These are phyloP conservation scores for Tolypocladium nubicola DNA, from an alignment of 2,329 filamentous ascomycete genomes.

Conservation along the genomic window DNA sequence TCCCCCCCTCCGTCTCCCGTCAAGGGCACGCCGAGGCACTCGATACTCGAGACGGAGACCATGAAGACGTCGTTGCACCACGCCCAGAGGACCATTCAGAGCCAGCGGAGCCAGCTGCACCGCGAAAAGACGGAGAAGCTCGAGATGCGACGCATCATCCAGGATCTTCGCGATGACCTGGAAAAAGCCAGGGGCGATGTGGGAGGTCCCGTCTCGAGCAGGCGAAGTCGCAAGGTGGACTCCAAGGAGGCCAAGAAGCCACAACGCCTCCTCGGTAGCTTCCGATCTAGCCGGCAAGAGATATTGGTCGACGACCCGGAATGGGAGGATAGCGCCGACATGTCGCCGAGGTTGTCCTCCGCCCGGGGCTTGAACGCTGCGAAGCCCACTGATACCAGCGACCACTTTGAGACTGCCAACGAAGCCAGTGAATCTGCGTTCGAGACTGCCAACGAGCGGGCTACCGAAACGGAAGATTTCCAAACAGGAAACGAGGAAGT, in stretches of 20 bases:
- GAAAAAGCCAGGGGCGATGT: slow-evolving; percentile 55
- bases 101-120: slow-evolving; percentile 86
- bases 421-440: slow-evolving; percentile 60
- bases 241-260: slow-evolving; percentile 71
- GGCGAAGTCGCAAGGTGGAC: slow-evolving; percentile 52
- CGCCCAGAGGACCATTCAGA: slow-evolving; percentile 93
- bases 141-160: slow-evolving; percentile 86
- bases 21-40: slow-evolving; percentile 84
- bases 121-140: slow-evolving; percentile 98
- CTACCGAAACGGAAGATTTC: slow-evolving; percentile 88
- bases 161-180: slow-evolving; percentile 88
- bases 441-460: slow-evolving; percentile 64
- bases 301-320: slow-evolving; percentile 70
- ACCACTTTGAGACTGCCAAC: slow-evolving; percentile 72
- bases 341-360: slow-evolving; percentile 12
- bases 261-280: slow-evolving; percentile 63
- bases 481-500: slow-evolving; percentile 81
- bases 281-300: slow-evolving; percentile 66
- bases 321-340: slow-evolving; percentile 70
- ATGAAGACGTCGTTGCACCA: slow-evolving; percentile 89
- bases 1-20: slow-evolving; percentile 84
- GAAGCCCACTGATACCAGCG: slow-evolving; percentile 40
- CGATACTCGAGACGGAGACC: slow-evolving; percentile 89
- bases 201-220: slow-evolving; percentile 33
- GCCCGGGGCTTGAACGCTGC: slow-evolving; percentile 6